Evolutionary conservation across 805 yeast genomes (phyloP).

Genomic region (Tetrapisispora pingtungensis): DNA sequence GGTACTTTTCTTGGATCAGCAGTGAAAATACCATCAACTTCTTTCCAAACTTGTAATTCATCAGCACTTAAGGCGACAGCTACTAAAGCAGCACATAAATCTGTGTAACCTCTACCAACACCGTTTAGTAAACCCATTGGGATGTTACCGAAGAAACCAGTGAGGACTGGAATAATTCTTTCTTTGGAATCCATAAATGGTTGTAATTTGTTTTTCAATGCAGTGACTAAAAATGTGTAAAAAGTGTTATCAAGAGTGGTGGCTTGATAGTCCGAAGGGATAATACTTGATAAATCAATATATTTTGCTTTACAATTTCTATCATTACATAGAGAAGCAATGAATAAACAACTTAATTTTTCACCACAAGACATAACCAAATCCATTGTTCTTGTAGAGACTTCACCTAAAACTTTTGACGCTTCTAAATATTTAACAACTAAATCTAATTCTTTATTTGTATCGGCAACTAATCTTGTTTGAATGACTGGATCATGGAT

Average conservation of each 20-base stretch:
- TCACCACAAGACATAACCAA: conserved; percentile 90
- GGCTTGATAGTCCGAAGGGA: conserved; percentile 47
- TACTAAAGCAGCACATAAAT: conserved; percentile 89
- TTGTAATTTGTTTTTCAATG: conserved; percentile 41
- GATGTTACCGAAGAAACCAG: conserved; percentile 93
- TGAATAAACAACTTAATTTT: conserved; percentile 79
- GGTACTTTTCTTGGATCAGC: conserved; percentile 97
- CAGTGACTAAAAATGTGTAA: conserved; percentile 44
- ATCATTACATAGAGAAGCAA: conserved; percentile 78
- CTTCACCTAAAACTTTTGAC: conserved; percentile 84
- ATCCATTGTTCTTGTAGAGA: conserved; percentile 79
- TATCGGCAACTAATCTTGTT: conserved; percentile 44
- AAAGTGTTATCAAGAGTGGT: conserved; percentile 58
- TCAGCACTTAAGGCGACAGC: conserved; percentile 91
- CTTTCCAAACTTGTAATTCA: conserved; percentile 97
- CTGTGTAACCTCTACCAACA: conserved; percentile 97
- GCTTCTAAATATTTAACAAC: conserved; percentile 71
- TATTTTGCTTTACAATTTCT: conserved; percentile 69
- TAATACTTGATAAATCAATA: conserved; percentile 66
- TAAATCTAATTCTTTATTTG: conserved; percentile 54
- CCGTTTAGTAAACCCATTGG: conserved; percentile 91
- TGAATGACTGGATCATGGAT: conserved; percentile 41
- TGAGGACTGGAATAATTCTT: conserved; percentile 69
- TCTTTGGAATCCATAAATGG: conserved; percentile 31
- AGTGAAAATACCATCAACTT: conserved; percentile 96